These are phyloP conservation scores for Fonsecaea erecta DNA, from an alignment of 2,329 filamentous ascomycete genomes.

Conservation along the genomic window DNA sequence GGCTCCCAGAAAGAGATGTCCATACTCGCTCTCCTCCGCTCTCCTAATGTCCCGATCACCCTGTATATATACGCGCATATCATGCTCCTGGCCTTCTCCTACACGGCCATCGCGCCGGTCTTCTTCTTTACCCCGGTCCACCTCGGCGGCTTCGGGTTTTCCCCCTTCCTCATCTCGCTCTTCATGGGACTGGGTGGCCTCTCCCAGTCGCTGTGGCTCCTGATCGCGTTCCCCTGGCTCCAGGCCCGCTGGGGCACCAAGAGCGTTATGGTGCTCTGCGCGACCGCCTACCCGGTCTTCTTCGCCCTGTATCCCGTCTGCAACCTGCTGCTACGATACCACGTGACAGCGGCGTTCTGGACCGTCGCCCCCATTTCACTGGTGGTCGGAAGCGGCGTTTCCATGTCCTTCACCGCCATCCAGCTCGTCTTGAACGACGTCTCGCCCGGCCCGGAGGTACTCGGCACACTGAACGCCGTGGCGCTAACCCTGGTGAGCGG, in stretches of 20 bases:
- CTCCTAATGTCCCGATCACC: constrained; percentile 68
- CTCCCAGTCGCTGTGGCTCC: constrained; percentile 72
- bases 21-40: constrained; percentile 61
- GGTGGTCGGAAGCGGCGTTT: constrained; percentile 64
- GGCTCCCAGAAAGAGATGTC: constrained; percentile 44
- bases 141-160: constrained; percentile 70
- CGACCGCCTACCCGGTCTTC: constrained; percentile 66
- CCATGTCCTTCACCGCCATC: constrained; percentile 70
- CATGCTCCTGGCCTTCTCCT: constrained; percentile 71
- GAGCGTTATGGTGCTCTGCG: constrained; percentile 65
- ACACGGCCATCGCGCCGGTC: constrained; percentile 71
- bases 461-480: constrained; percentile 74
- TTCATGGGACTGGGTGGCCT: constrained; percentile 68
- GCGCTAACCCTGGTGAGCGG: constrained; percentile 66
- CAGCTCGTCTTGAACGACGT: constrained; percentile 78
- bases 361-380: constrained; percentile 51
- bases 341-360: constrained; percentile 62
- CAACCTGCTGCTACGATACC: constrained; percentile 61
- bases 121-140: constrained; percentile 67
- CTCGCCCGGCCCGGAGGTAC: constrained; percentile 64
- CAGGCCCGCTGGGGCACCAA: constrained; percentile 70
- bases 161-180: constrained; percentile 65
- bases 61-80: constrained; percentile 69
- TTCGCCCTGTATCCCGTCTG: constrained; percentile 60
- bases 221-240: constrained; percentile 70